Evolutionary conservation across 1,284 basidiomycete species (phyloP).

Genomic region (Cryptococcus sp.): DNA sequence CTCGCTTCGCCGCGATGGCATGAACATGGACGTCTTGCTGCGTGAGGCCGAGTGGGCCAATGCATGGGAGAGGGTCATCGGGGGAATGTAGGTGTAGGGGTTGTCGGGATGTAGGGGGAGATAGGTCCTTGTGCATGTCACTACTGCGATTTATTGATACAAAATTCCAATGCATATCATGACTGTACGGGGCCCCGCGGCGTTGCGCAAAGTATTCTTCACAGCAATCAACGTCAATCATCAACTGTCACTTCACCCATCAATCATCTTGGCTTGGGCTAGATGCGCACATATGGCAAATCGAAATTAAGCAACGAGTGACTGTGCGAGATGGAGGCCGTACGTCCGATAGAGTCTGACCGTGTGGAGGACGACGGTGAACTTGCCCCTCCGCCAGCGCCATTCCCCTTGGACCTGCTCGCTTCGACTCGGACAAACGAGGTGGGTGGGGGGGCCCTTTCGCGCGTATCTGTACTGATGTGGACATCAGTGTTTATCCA

Average conservation of each 20-base stretch:
- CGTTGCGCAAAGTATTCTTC: too few relatives aligned
- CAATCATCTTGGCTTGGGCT: too few relatives aligned
- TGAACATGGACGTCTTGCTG: conserved; percentile 40
- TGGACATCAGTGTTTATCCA: neutral
- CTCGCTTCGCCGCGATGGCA: conserved; percentile 26
- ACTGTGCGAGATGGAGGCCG: conserved; percentile 15
- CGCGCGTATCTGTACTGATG: neutral
- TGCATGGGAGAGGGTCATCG: conserved; percentile 41
- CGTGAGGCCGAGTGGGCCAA: conserved; percentile 42
- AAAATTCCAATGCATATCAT: too few relatives aligned
- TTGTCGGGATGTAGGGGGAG: too few relatives aligned
- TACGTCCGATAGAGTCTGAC: conserved; percentile 5
- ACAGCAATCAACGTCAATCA: too few relatives aligned
- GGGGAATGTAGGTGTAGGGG: conserved; percentile 31
- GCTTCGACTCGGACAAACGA: neutral
- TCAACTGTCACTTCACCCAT: too few relatives aligned
- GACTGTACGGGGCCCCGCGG: too few relatives aligned
- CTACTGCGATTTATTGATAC: too few relatives aligned
- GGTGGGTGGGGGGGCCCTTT: neutral
- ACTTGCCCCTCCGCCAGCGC: conserved; percentile 36
- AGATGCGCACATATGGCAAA: too few relatives aligned
- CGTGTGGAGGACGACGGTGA: conserved; percentile 3
- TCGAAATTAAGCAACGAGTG: too few relatives aligned
- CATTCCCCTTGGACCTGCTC: conserved; percentile 31
- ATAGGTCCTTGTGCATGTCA: too few relatives aligned